phyloP scores from a whole-genome alignment of 345 rosid species.

The Kandelia obovata region DNA sequence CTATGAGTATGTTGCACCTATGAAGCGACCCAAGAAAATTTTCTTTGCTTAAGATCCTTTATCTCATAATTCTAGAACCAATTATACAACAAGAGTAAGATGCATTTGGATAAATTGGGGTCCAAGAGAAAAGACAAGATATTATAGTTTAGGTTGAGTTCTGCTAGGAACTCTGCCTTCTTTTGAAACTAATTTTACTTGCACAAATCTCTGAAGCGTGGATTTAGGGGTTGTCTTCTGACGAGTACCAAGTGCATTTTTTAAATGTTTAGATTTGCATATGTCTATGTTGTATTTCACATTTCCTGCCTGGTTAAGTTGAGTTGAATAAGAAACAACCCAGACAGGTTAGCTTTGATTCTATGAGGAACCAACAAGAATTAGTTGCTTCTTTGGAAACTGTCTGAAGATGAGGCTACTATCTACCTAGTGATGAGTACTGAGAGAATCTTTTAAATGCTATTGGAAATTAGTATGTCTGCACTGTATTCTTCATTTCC shows the following conservation, averaged over 20 bases:
- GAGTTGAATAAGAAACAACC: too few species aligned
- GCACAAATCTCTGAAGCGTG: too few species aligned
- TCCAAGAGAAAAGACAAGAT: not conserved
- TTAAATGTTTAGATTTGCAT: not conserved
- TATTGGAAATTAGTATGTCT: not conserved
- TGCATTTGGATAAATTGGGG: not conserved
- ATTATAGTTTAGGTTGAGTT: too few species aligned
- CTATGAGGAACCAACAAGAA: too few species aligned
- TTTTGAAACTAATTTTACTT: too few species aligned
- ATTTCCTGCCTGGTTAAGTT: not conserved
- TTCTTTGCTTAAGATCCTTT: not conserved
- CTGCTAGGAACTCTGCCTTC: too few species aligned
- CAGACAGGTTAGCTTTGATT: too few species aligned
- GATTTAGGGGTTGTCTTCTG: too few species aligned
- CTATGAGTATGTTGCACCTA: not conserved
- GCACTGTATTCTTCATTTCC: conserved; percentile 2
- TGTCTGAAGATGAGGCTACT: too few species aligned
- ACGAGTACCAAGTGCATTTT: too few species aligned
- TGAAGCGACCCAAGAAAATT: not conserved
- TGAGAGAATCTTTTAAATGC: not conserved
- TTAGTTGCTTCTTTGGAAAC: too few species aligned
- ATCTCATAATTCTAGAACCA: not conserved
- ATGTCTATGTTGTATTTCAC: not conserved
- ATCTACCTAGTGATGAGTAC: too few species aligned
- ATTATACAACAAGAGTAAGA: not conserved